Evolutionary conservation across 2,329 filamentous ascomycete species (phyloP).

Genomic region (Emericellopsis cladophorae): DNA sequence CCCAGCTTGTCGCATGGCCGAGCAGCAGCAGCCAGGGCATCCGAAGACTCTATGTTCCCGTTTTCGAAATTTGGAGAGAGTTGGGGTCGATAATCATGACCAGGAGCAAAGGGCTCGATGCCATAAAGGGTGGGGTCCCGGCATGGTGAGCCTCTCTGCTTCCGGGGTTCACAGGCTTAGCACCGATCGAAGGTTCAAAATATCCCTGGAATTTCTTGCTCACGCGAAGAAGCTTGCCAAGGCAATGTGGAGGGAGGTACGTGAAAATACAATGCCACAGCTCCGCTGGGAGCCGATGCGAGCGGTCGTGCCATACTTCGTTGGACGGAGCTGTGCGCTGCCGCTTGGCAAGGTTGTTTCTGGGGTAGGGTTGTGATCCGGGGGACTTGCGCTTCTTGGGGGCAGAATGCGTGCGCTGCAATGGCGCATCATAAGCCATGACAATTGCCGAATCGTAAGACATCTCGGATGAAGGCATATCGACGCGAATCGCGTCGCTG

Average conservation of each 20-base stretch:
- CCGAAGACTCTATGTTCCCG: no score
- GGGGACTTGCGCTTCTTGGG: not conserved
- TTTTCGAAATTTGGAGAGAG: no score
- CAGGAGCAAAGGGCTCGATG: no score
- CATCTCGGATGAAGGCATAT: not conserved
- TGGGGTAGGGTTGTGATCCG: not conserved
- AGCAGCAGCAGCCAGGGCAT: no score
- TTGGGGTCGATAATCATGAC: no score
- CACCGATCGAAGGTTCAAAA: constrained; percentile 34
- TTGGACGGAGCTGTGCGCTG: not conserved
- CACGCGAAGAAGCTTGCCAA: constrained; percentile 54
- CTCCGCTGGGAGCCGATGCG: constrained; percentile 37
- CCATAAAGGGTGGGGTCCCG: no score
- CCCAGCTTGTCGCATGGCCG: no score
- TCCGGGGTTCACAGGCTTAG: constrained; percentile 4
- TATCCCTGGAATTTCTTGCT: constrained; percentile 53
- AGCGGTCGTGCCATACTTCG: constrained; percentile 5
- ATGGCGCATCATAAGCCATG: not conserved
- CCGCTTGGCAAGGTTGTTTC: not conserved
- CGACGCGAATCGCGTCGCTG: no score
- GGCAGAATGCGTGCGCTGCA: not conserved
- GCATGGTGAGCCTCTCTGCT: no score
- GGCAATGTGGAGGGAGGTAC: constrained; percentile 47
- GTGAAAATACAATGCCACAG: constrained; percentile 61
- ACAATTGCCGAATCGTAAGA: constrained; percentile 1